Evolutionary conservation across 306 rosid genomes (phyloP), one percentile per base, ranked within the genome.

Genomic region (Hippophae gyantsensis): DNA sequence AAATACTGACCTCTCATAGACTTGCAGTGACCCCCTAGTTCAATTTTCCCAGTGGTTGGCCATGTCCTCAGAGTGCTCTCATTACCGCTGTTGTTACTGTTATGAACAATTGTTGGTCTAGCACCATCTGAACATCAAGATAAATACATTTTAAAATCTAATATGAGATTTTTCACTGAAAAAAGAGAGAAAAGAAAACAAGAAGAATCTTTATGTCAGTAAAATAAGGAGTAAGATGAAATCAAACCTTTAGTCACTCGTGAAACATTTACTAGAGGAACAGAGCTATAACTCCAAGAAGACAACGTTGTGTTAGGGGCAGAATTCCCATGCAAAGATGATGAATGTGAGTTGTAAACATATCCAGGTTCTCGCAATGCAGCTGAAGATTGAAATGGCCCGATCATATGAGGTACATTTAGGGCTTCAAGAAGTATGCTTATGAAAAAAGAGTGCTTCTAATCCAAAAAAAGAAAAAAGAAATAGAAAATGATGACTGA

Each of bases 191-290:
- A 25, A 18, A 56, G 60, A 52, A 56, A 25, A 65, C 42, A 13
- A 7, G 65, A 8, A 9, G 8, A 12, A 27, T 54, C 47, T 13
- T 59, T 64, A 43, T 54, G 49, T 13, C 13, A 5, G 55, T 2
- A 43, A 71, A 43, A 46, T 32, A 51, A 3, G 45, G 42, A 54
- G 54, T 43, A 57, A 46, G 72, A 44, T 74, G 40, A 53, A 63
- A 32, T 59, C 52, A 76, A 72, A 92, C 99, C 99, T 85, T 54
- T 71, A n/a, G 77, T 63, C 68, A 63, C 75, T 78, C 76, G 85
- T 12, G 84, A 72, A 43, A 63, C 68, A 61, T 47, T 71, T 50
- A 76, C 69, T 3, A 69, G 74, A 23, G 83, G 89, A 51, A 55
- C 44, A 26, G 84, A 71, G 69, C 67, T 69, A 70, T 64, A 74